These are phyloP conservation scores for Pythium rishiriense DNA, from an alignment of 352 stramenopile genomes.

Conservation along the genomic window DNA sequence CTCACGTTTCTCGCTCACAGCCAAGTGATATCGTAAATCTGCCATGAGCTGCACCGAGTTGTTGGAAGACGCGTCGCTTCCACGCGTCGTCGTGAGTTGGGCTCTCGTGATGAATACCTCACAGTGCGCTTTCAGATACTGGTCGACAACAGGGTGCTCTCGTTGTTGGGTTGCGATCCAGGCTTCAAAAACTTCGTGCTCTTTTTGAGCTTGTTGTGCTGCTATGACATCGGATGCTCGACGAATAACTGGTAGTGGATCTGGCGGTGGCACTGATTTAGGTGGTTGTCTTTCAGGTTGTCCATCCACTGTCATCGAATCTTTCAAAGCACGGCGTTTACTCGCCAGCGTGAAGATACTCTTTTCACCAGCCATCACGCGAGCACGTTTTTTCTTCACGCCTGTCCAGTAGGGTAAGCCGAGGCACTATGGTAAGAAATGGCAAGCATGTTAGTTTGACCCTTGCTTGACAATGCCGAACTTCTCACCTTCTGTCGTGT, in stretches of 20 bases:
- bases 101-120: slow-evolving; percentile 20
- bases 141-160: slow-evolving; percentile 20
- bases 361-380: slow-evolving; percentile 26
- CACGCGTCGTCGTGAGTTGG: slow-evolving; percentile 6
- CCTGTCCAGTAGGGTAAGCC: slow-evolving; percentile 38
- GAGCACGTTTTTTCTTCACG: slow-evolving; percentile 34
- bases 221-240: slow-evolving; percentile 28
- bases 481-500: slow-evolving; percentile 30
- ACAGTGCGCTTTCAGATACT: slow-evolving; percentile 17
- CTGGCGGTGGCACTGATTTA: background rate
- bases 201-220: slow-evolving; percentile 20
- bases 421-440: slow-evolving; percentile 31
- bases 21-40: slow-evolving; percentile 36
- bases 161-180: slow-evolving; percentile 20
- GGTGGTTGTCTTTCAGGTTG: background rate
- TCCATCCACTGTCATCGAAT: background rate
- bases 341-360: slow-evolving; percentile 35
- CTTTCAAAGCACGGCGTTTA: slow-evolving; percentile 1
- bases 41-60: slow-evolving; percentile 32
- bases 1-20: slow-evolving; percentile 44
- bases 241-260: background rate
- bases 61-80: background rate
- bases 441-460: background rate
- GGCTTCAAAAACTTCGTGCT: slow-evolving; percentile 14
- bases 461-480: background rate